Conservation (phyloP, 2,329 filamentous ascomycete species). For the Penicillium hordei region DNA sequence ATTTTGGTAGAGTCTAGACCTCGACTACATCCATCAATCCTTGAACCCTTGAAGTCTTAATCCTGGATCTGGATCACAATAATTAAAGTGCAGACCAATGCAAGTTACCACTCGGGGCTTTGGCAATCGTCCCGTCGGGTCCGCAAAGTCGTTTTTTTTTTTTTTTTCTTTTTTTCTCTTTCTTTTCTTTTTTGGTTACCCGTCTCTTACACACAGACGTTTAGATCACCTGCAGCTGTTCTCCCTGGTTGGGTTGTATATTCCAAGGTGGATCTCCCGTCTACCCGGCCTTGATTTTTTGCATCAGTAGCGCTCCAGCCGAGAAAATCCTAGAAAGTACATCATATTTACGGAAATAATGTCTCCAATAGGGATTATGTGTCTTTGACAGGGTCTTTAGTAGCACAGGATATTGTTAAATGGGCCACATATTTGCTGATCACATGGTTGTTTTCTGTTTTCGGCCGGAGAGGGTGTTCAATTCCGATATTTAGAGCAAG, state of each 20-base stretch:
- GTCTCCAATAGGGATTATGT: neutral
- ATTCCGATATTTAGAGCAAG: neutral
- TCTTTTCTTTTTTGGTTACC: neutral
- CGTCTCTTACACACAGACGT: constrained; percentile 3
- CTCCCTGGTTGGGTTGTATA: constrained; percentile 21
- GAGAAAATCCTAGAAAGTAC: neutral
- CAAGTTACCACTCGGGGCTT: neutral
- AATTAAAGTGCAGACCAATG: constrained; percentile 6
- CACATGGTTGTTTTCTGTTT: neutral
- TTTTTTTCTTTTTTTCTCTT: neutral
- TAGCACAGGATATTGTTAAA: neutral
- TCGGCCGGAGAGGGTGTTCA: neutral
- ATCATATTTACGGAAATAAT: neutral
- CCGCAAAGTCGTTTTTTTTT: neutral
- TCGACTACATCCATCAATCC: neutral
- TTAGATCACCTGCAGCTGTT: constrained; percentile 3
- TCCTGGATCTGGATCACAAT: neutral
- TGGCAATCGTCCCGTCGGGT: neutral
- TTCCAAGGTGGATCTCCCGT: neutral
- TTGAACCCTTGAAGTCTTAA: neutral
- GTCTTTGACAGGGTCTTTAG: neutral
- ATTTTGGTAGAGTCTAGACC: neutral
- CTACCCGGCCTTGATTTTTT: constrained; percentile 11
- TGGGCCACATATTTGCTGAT: neutral
- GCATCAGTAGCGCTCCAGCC: constrained; percentile 10